Evolutionary conservation across 202 grass and related monocot species (phyloP), one percentile per base, ranked within the genome.

Genomic region (Musa balbisiana): DNA sequence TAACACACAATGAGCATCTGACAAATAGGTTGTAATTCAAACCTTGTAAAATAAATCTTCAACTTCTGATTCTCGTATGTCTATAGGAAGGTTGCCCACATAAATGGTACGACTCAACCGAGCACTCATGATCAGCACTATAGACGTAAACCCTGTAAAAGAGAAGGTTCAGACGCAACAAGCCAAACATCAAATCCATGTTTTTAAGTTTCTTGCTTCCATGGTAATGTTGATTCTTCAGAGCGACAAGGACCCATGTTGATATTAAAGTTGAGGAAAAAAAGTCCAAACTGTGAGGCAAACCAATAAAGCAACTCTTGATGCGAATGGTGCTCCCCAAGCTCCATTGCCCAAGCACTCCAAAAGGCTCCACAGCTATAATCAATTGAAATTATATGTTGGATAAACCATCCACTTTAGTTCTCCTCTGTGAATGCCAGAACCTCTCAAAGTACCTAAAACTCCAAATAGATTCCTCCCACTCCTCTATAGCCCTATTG

Each of bases 21-120:
- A 19, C 10, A 29, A 51, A 51, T 16, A 17, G 3, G 1, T n/a
- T 60, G 5, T 58, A 52, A 53, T 59, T 8, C 52, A 58, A 79
- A 79, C 76, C 76, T 79, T 79, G 52, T 79, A 70, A 69, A 79
- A 79, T 52, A 79, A 79, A 55, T 79, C 76, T 79, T 79, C 76
- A 79, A 79, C 53, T 69, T 79, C 76, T 56, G 76, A 79, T 69
- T 79, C 52, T 49, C 76, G 51, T 22, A 79, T 70, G 70, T 79
- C 76, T 67, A 79, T 54, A 33, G 76, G 76, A 59, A 79, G 76
- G 24, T 79, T 79, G 16, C 76, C 76, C 27, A 79, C 76, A 59
- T 79, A 79, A 27, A 79, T 69, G 22, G 76, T 79, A 58, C 65
- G 76, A 56, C 65, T 79, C 70, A 79, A 69, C 12, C 76, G 76